Base-by-base conservation (phyloP, 768 basidiomycete species). In the Brasilioporus rufonigricans region DNA sequence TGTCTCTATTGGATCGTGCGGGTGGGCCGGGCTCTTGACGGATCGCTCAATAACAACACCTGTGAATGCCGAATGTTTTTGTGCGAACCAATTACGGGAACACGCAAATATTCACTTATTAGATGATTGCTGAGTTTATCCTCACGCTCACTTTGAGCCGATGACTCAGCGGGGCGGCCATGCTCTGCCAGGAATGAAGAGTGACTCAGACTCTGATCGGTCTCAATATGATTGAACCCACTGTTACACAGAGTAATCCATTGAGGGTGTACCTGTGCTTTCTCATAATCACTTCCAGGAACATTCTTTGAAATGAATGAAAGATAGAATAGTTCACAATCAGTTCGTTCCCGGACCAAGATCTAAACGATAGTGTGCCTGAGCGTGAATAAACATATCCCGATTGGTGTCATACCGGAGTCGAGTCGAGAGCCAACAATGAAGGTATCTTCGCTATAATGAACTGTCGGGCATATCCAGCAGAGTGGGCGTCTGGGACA, bases 251-350 rank as follows among this genome's bases (percentile, higher is more conserved):
- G 74, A 36, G 73, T 74, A 32, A 64, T 60, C 86, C 87, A 91
- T 50, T 80, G 85, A 31, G 86, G 87, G 64, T 92, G 85, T 59
- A 73, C 69, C 61, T 71, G 65, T 55, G 64, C 55, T 48, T 77
- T 77, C 40, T 77, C 78, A 19, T 79, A 73, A 35, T 79, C 73
- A 36, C 58, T 50, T 12, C 66, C 63, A 38, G 74, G 71, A 27
- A 75, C 77, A 38, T 80, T 68, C 44, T 77, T 79, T 49, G 76
- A 75, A 57, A 91, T 73, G 57, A 78, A 75, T 12, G 89, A 87
- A 46, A 93, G 76, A 71, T 93, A 96, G 66, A 89, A 89, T 24
- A 91, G 66, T 70, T 96, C 93, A 46, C 84, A 82, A 63, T 95
- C 93, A n/a, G 71, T 74, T 38, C 93, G 79, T 67, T 93, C 90